Evolutionary conservation across 2,329 filamentous ascomycete genomes (phyloP).

Genomic region (Cyclaneusma minus): DNA sequence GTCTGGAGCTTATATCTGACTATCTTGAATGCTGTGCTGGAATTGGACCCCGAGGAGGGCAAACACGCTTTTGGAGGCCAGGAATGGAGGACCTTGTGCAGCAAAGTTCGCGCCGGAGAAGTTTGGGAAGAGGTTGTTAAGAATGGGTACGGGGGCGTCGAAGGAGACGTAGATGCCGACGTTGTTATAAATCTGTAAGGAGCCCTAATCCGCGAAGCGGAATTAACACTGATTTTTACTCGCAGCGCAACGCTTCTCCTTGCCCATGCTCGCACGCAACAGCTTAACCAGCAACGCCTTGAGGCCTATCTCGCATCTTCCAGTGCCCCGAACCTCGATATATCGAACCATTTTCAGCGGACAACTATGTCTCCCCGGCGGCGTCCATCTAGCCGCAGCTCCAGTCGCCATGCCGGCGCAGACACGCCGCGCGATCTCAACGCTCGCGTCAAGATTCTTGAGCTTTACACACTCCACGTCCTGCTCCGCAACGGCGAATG

Average conservation of each 20-base stretch:
- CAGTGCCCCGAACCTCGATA: slow-evolving; percentile 56
- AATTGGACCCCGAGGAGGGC: slow-evolving; percentile 79
- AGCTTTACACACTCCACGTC: slow-evolving; percentile 89
- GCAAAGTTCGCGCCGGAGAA: slow-evolving; percentile 72
- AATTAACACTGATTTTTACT: slow-evolving; percentile 9
- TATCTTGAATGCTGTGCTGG: slow-evolving; percentile 78
- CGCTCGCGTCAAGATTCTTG: slow-evolving; percentile 77
- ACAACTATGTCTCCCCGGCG: slow-evolving; percentile 28
- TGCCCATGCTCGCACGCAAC: slow-evolving; percentile 75
- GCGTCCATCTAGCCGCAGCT: slow-evolving; percentile 45
- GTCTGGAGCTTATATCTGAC: slow-evolving; percentile 96
- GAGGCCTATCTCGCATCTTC: slow-evolving; percentile 79
- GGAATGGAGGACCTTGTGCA: slow-evolving; percentile 69
- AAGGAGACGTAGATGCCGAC: slow-evolving; percentile 85
- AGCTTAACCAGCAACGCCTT: slow-evolving; percentile 69
- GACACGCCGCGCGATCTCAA: slow-evolving; percentile 75
- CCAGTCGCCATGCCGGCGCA: slow-evolving; percentile 42
- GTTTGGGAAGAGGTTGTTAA: slow-evolving; percentile 91
- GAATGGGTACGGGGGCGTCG: slow-evolving; percentile 73
- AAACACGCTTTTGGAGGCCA: slow-evolving; percentile 75
- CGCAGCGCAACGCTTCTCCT: slow-evolving; percentile 72
- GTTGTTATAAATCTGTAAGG: slow-evolving; percentile 78
- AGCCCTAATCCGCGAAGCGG: slow-evolving; percentile 4
- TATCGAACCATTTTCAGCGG: slow-evolving; percentile 41
- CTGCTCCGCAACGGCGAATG: slow-evolving; percentile 89